Evolutionary conservation across 2,329 filamentous ascomycete genomes (phyloP).

Genomic region (Xylariomycetidae sp.): DNA sequence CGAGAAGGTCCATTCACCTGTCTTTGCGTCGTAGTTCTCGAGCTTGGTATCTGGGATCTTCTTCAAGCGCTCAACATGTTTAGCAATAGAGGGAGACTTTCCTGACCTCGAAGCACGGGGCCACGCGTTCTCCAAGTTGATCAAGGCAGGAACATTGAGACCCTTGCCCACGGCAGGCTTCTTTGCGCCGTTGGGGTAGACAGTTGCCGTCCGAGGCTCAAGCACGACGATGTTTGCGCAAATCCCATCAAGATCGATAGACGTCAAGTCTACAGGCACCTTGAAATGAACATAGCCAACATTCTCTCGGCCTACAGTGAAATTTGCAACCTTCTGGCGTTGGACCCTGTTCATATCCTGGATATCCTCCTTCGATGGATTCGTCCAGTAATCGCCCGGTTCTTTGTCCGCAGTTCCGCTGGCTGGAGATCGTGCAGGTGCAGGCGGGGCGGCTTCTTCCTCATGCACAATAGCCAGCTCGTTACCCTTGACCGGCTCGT

Average conservation of each 20-base stretch:
- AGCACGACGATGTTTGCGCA: slow-evolving; percentile 73
- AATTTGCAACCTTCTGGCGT: slow-evolving; percentile 66
- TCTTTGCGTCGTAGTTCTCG: slow-evolving; percentile 70
- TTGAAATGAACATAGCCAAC: slow-evolving; percentile 81
- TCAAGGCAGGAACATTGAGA: slow-evolving; percentile 84
- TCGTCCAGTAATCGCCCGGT: slow-evolving; percentile 83
- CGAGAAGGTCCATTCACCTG: slow-evolving; percentile 83
- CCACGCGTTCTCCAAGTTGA: slow-evolving; percentile 90
- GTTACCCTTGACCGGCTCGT: slow-evolving; percentile 68
- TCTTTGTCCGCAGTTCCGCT: slow-evolving; percentile 45
- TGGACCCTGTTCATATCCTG: slow-evolving; percentile 75
- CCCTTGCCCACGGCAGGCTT: slow-evolving; percentile 85
- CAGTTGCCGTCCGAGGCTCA: slow-evolving; percentile 74
- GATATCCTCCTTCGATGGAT: slow-evolving; percentile 69
- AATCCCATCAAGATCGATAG: slow-evolving; percentile 74
- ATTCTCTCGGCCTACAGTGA: slow-evolving; percentile 77
- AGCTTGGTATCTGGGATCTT: slow-evolving; percentile 78
- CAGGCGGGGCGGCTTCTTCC: slow-evolving; percentile 44
- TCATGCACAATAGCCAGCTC: slow-evolving; percentile 78
- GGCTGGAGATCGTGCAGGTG: no score
- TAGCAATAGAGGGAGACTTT: slow-evolving; percentile 63
- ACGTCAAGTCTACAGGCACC: slow-evolving; percentile 75
- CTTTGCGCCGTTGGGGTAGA: slow-evolving; percentile 70
- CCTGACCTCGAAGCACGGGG: slow-evolving; percentile 64
- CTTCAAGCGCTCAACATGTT: slow-evolving; percentile 78